Conservation (phyloP, 345 rosid genomes). For the Eutrema heterophyllum region DNA sequence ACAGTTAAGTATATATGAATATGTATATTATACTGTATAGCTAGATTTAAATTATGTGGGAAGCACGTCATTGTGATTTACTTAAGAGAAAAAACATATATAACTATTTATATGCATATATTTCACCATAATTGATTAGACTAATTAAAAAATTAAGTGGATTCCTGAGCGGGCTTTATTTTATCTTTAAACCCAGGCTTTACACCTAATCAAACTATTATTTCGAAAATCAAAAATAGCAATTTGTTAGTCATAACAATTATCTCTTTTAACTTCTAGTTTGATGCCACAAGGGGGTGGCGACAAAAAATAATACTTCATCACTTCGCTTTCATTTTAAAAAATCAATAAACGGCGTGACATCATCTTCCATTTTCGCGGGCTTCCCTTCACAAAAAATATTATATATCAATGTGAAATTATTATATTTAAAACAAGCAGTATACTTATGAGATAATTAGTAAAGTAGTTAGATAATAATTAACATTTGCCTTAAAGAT, state of each 20-base stretch:
- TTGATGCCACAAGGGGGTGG: slow-evolving; percentile 24
- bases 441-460: background rate
- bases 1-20: background rate
- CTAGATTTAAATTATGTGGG: slow-evolving; percentile 21
- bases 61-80: slow-evolving; percentile 23
- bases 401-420: background rate
- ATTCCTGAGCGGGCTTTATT: background rate
- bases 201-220: slow-evolving; percentile 18
- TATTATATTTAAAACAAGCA: background rate
- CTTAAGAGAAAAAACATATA: background rate
- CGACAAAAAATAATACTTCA: slow-evolving; percentile 4
- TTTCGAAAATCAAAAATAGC: background rate
- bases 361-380: slow-evolving; percentile 34
- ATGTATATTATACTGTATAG: background rate
- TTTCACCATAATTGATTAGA: slow-evolving; percentile 8
- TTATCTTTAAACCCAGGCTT: slow-evolving; percentile 10
- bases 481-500: background rate
- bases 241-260: slow-evolving; percentile 4
- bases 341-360: slow-evolving; percentile 22
- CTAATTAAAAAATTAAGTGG: slow-evolving; percentile 13
- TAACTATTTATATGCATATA: slow-evolving; percentile 4
- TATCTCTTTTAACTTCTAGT: slow-evolving; percentile 20
- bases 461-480: background rate
- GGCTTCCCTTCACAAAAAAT: slow-evolving; percentile 13
- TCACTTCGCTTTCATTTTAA: slow-evolving; percentile 12